These are phyloP conservation scores for Mycena citricolor DNA, from an alignment of 1,284 basidiomycete species.

Conservation along the genomic window DNA sequence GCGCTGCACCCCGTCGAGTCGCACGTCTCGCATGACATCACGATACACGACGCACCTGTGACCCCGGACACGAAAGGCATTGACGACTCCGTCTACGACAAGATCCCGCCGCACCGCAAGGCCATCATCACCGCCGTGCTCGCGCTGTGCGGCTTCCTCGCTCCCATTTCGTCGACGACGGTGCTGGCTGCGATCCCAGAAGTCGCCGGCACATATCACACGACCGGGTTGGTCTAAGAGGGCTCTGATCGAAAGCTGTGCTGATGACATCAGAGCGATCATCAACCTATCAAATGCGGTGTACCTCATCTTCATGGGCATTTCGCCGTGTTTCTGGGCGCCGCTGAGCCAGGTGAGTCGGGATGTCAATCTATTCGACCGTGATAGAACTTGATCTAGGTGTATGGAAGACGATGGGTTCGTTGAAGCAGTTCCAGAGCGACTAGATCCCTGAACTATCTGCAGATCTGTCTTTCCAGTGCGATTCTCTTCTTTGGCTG, in stretches of 20 bases:
- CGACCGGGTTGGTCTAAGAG: no score
- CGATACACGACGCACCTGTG: conserved; percentile 3
- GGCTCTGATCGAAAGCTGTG: no score
- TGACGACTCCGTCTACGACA: conserved; percentile 22
- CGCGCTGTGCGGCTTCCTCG: conserved; percentile 21
- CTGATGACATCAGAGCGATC: no score
- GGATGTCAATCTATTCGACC: background rate
- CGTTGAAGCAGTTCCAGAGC: background rate
- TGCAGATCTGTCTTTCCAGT: conserved; percentile 19
- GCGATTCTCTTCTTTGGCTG: conserved; percentile 18
- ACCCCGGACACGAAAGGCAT: background rate
- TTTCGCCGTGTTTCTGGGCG: conserved; percentile 22
- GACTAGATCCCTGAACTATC: conserved; percentile 2
- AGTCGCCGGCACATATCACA: conserved; percentile 19
- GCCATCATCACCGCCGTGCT: conserved; percentile 15
- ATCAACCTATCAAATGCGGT: conserved; percentile 19
- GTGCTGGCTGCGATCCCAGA: conserved; percentile 21
- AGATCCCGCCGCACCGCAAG: conserved; percentile 14
- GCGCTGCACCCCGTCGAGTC: conserved; percentile 13
- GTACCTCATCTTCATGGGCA: conserved; percentile 22
- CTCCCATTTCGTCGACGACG: conserved; percentile 19
- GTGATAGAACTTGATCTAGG: conserved; percentile 7
- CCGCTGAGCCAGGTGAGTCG: conserved; percentile 18
- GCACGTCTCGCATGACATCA: conserved; percentile 19
- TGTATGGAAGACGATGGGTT: conserved; percentile 24